Base-by-base conservation (phyloP, 257 asterid species). In the Salvia hispanica region DNA sequence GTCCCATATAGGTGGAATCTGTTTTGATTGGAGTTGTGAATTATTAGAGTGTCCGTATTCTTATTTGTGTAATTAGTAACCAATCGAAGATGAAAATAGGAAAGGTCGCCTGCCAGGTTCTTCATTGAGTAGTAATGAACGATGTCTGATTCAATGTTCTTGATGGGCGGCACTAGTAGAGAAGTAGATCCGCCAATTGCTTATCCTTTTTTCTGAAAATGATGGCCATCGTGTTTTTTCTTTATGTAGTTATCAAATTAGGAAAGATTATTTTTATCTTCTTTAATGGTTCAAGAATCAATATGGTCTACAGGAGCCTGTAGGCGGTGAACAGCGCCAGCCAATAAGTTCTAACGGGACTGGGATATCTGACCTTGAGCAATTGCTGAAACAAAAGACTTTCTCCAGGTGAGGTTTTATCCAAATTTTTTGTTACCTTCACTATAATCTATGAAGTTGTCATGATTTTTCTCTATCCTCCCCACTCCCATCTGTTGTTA, bases 291-390 rank as follows among this genome's bases (percentile, higher is more conserved):
- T 68, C 75, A 66, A 80, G 79, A 62, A 67, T 70, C 71, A 70
- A 66, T 62, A 50, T 70, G 82, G 71, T 69, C 81, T 64, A 45
- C 79, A 47, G 58, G 76, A 67, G 70, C 74, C 74, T 36, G 82
- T 75, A 40, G 68, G 64, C 56, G 78, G 56, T 68, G 78, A 77
- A 40, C 61, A 66, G 73, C 75, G 71, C 69, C 76, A 68, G 72
- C 62, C 73, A 16, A 12, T 64, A 31, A 54, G 46, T 55, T 72
- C 71, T 21, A 63, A 33, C 62, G 70, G 66, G 59, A 72, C 74
- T 34, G 74, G 79, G 15, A 77, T 89, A 66, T 82, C 87, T 56
- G 90, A 81, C 73, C 86, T 89, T 43, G 96, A 86, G 82, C 81
- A 82, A 37, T 65, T 83, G 80, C 77, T 89, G 73, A 82, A 74